Conservation (phyloP, 148 eudicot species). For the Cornus kousa region DNA sequence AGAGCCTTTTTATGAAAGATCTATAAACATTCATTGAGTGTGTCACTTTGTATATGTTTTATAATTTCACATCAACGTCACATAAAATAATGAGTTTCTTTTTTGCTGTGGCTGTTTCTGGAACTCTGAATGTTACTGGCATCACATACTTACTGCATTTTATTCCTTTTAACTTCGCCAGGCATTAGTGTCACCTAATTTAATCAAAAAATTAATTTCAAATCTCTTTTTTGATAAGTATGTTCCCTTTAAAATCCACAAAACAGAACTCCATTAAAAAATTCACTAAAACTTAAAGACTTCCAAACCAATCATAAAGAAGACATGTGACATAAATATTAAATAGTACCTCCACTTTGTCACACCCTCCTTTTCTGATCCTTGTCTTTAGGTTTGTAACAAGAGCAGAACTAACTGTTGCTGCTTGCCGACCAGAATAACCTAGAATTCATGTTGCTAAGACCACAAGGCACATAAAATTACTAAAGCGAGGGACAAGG, state of each 20-base stretch:
- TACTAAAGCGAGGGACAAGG: not conserved
- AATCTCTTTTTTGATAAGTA: not conserved
- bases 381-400: constrained; percentile 73
- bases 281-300: not conserved
- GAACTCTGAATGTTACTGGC: not conserved
- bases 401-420: constrained; percentile 81
- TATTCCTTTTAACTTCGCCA: not conserved
- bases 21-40: not conserved
- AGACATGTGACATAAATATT: constrained; percentile 13
- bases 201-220: not conserved
- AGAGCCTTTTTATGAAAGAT: not conserved
- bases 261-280: not conserved
- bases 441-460: constrained; percentile 32
- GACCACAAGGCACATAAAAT: constrained; percentile 9
- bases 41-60: not conserved
- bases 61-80: not conserved
- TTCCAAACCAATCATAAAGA: not conserved
- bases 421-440: constrained; percentile 68
- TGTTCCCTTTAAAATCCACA: not conserved
- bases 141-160: not conserved
- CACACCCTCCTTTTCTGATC: constrained; percentile 78
- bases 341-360: constrained; percentile 77
- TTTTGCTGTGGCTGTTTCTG: no score
- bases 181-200: not conserved
- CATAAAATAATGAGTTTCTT: not conserved